Conservation (phyloP, 2,329 filamentous ascomycete genomes). For the Calonectria pseudoturangicola region DNA sequence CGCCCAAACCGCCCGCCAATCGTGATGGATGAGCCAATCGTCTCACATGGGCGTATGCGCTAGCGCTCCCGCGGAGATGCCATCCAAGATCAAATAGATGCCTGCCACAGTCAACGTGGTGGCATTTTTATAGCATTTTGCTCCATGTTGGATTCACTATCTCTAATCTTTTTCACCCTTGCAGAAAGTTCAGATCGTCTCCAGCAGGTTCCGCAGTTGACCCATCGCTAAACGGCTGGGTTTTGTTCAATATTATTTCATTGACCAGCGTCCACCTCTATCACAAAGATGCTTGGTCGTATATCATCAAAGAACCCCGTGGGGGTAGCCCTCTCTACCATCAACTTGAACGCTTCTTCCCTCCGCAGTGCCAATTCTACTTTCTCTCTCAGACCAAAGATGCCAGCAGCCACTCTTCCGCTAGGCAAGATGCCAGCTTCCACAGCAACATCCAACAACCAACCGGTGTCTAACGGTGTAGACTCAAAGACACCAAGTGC, state of each 20-base stretch:
- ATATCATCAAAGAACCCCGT: background rate
- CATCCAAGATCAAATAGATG: background rate
- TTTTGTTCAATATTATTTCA: no score
- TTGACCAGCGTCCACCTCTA: no score
- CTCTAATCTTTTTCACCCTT: background rate
- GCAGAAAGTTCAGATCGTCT: background rate
- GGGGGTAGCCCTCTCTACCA: background rate
- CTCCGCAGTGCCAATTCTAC: background rate
- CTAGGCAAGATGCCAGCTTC: background rate
- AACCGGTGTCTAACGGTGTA: background rate
- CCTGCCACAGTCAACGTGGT: no score
- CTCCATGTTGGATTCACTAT: background rate
- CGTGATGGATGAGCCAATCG: background rate
- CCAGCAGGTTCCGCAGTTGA: no score
- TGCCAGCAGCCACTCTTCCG: background rate
- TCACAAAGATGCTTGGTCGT: slow-evolving; percentile 6
- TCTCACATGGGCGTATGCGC: no score
- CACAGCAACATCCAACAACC: background rate
- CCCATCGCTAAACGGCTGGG: no score
- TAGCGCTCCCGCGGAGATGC: no score
- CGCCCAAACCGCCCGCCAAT: background rate
- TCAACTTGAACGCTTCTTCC: background rate
- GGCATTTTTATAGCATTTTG: background rate
- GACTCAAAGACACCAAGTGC: background rate
- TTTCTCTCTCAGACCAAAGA: background rate